These are phyloP conservation scores for Geosmithia morbida DNA, from an alignment of 2,329 filamentous ascomycete species.

Conservation along the genomic window DNA sequence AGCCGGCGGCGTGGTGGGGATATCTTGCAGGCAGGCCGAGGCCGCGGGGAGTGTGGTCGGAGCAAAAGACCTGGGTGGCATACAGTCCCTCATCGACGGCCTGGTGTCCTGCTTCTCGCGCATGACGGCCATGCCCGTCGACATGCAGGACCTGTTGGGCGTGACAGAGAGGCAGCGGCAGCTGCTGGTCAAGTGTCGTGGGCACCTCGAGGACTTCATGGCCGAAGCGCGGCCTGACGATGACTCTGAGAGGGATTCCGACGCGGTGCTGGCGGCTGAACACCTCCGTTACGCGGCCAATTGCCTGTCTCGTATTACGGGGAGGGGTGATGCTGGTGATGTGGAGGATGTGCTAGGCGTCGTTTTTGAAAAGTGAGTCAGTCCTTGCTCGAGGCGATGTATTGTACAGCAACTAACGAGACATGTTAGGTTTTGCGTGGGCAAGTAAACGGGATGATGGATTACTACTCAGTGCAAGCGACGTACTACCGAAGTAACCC, in stretches of 20 bases:
- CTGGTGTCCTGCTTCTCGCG: conserved; percentile 53
- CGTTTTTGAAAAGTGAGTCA: conserved; percentile 85
- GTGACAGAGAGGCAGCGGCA: conserved; percentile 82
- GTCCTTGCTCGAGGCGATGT: not conserved
- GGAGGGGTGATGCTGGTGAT: conserved; percentile 70
- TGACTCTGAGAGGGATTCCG: conserved; percentile 37
- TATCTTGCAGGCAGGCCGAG: conserved; percentile 58
- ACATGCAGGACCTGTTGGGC: conserved; percentile 73
- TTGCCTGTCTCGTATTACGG: conserved; percentile 75
- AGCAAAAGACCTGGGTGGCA: conserved; percentile 41
- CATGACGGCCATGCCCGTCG: conserved; percentile 57
- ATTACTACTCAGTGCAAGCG: not conserved
- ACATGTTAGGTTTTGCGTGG: conserved; percentile 28
- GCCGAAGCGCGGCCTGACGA: conserved; percentile 29
- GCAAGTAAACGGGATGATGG: conserved; percentile 18
- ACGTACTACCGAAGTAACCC: too few species aligned
- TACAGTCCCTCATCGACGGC: conserved; percentile 52
- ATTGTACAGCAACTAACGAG: not conserved
- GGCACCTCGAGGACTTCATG: conserved; percentile 61
- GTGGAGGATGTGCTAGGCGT: conserved; percentile 93
- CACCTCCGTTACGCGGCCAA: conserved; percentile 69
- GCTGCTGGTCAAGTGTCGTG: conserved; percentile 60
- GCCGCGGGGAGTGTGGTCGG: conserved; percentile 1
- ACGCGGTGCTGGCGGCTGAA: conserved; percentile 85
- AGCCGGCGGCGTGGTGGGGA: conserved; percentile 22